Base-by-base conservation (phyloP, 225 moss, liverwort and hornwort species). In the Sphagnum tenellum region DNA sequence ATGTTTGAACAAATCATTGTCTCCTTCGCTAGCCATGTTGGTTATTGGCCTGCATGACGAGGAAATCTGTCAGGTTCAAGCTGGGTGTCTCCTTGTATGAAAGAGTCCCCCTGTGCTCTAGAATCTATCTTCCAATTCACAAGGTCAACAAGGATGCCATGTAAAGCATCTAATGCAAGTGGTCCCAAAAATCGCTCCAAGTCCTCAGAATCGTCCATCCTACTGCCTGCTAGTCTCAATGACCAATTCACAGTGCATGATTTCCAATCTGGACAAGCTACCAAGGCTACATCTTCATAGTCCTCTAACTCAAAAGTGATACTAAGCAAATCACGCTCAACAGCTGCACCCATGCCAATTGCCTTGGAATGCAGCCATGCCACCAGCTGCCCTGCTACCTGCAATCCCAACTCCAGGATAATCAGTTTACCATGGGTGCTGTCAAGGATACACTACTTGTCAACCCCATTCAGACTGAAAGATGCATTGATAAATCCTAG, bases 371-470 rank as follows among this genome's bases (percentile, higher is more conserved):
- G 78, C 64, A 98, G 74, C 93, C 93, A 98, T 9, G 77, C 66
- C 67, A 90, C 96, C 63, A 98, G 78, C 77, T 87, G 85, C 44
- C 70, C 75, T 55, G 89, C 90, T 67, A 98, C 85, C 96, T 96
- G 92, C 79, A 72, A 57, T 9, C 56, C 63, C 5, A 50, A 44
- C 54, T 57, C 47, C 12, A 45, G 62, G 52, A 4, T 5, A 51
- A 56, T 49, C 50, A 12, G 55, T 29, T 29, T 29, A 29, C 29
- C 29, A 29, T 29, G 29, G 29, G 29, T 29, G 29, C 29, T 29
- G 29, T 29, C 29, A 29, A 29, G 29, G 29, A 29, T 29, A 29
- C 1, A 1, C 29, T 29, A 29, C 29, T 29, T 29, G 29, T 29
- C 29, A 29, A 29, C 29, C 29, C 29, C 2, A 29, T 55, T 8